Conservation (phyloP, 2,329 filamentous ascomycete species). For the Emmonsiellopsis sp. region DNA sequence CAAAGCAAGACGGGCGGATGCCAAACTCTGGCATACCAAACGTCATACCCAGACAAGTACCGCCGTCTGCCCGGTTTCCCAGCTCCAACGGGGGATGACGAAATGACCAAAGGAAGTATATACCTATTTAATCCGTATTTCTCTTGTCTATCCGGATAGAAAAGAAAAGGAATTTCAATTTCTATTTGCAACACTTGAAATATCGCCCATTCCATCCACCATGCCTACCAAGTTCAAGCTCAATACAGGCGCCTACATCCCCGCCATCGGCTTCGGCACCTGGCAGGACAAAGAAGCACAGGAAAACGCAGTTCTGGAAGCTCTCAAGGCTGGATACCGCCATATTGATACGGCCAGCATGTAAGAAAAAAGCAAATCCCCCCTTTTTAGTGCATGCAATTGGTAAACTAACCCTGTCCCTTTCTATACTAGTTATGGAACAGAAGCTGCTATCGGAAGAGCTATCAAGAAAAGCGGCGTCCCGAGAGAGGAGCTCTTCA, state of each 20-base stretch:
- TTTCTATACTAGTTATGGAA: conserved; percentile 45
- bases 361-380: conserved; percentile 18
- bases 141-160: too few relatives aligned
- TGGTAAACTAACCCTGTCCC: not conserved
- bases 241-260: conserved; percentile 40
- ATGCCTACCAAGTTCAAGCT: conserved; percentile 33
- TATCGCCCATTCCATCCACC: not conserved
- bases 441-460: conserved; percentile 56
- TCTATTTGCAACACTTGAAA: not conserved
- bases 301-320: conserved; percentile 37
- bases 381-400: not conserved
- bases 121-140: too few relatives aligned
- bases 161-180: not conserved
- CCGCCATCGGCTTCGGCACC: conserved; percentile 44
- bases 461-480: conserved; percentile 57
- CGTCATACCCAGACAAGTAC: too few relatives aligned
- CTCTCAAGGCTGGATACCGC: conserved; percentile 44
- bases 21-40: too few relatives aligned
- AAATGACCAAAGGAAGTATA: too few relatives aligned
- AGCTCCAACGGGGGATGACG: too few relatives aligned
- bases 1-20: too few relatives aligned
- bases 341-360: conserved; percentile 46
- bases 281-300: conserved; percentile 46
- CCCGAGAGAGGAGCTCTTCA: conserved; percentile 55
- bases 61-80: too few relatives aligned